These are phyloP conservation scores for Arctium minus DNA, from an alignment of 129 eudicot species.

Conservation along the genomic window DNA sequence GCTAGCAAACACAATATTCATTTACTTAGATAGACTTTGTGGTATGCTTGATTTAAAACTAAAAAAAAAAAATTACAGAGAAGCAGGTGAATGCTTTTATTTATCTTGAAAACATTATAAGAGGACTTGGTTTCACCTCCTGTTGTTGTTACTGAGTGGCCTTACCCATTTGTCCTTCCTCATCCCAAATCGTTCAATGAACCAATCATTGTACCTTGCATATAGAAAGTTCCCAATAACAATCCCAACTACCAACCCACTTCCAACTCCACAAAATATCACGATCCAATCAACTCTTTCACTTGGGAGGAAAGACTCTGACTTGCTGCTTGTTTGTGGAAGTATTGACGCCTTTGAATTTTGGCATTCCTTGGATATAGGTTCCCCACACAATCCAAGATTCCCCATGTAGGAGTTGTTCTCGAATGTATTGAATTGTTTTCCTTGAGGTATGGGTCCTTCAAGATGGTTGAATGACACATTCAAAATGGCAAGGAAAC, in stretches of 20 bases:
- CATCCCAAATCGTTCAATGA: background rate
- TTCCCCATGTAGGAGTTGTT: background rate
- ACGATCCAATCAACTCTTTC: too few species aligned
- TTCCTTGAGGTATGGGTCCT: background rate
- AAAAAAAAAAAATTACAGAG: too few species aligned
- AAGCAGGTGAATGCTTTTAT: background rate
- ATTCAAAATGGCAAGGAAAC: background rate
- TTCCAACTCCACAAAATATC: too few species aligned
- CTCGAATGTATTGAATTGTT: background rate
- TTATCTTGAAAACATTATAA: background rate
- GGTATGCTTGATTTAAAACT: too few species aligned
- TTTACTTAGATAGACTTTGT: too few species aligned
- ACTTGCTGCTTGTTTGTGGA: background rate
- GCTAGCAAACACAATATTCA: too few species aligned
- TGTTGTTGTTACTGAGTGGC: background rate
- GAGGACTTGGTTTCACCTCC: background rate
- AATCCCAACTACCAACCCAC: too few species aligned
- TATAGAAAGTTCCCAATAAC: too few species aligned
- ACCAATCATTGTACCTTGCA: too few species aligned
- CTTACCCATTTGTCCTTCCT: conserved; percentile 8
- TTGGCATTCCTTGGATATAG: background rate
- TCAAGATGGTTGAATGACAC: conserved; percentile 11
- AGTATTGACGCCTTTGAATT: background rate
- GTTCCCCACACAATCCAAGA: background rate
- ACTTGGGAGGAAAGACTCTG: too few species aligned